Base-by-base conservation (phyloP, 805 yeast species). In the Barnettozyma botsteinii region DNA sequence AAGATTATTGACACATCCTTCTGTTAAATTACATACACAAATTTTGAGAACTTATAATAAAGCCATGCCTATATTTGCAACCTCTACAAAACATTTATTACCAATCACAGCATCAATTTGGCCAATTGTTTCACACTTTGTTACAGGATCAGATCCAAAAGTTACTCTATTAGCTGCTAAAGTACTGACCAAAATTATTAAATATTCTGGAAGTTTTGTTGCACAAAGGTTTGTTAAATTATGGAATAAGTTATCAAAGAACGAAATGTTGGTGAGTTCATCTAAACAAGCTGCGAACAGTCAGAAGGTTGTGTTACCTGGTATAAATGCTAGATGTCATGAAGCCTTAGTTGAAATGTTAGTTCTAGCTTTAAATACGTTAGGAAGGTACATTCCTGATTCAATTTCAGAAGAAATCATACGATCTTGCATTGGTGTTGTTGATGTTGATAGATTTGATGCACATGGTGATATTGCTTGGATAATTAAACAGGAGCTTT, bases 1-100 rank as follows among this genome's bases (percentile, higher is more conserved):
- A 39, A 65, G 85, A 42, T 67, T 76, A 22, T 61, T 86, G 27
- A 77, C 85, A 2, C 93, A 85, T 50, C 73, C 75, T 2, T 81
- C 94, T 0, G 58, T 70, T 3, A 60, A 69, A 3, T 58, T 91
- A 23, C 71, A 75, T 31, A 55, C 72, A 4, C 80, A 77, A 43
- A 70, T 87, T 6, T 56, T 89, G 39, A 65, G 60, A 24, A 68
- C 85, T 2, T 55, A 73, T 15, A 50, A 58, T 6, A 57, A 62
- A 14, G 59, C 70, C 0, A 43, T 77, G 4, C 82, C 83, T 0
- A 53, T 80, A 20, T 57, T 84, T 18, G 73, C 85, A 0, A 68
- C 83, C 0, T 65, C 70, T 31, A 53, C 58, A 13, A 57, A 63
- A 10, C 64, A 64, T 37, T 61, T 75, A 30, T 56, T 73, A 13